These are phyloP conservation scores for Kazachstania psychrophila DNA, from an alignment of 805 yeast genomes.

Conservation along the genomic window DNA sequence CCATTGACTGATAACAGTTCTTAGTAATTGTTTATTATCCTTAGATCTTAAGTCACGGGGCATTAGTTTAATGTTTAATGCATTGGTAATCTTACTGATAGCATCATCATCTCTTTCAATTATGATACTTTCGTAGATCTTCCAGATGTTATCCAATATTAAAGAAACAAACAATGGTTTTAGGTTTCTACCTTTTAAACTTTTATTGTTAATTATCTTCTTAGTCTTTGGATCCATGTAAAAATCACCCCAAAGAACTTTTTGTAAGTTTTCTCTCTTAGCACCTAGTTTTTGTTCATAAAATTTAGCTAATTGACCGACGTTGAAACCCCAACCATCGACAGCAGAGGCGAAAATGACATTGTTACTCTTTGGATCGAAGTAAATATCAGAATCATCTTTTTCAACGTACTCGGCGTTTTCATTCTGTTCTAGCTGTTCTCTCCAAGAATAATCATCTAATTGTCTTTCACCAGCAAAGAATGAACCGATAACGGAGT, in stretches of 20 bases:
- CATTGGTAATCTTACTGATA: conserved; percentile 62
- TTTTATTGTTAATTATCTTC: conserved; percentile 61
- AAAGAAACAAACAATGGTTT: conserved; percentile 84
- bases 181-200: conserved; percentile 48
- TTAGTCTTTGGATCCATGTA: conserved; percentile 85
- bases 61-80: conserved; percentile 56
- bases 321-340: conserved; percentile 97
- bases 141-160: conserved; percentile 87
- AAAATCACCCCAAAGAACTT: conserved; percentile 94
- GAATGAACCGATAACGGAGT: conserved; percentile 88
- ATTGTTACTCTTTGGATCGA: conserved; percentile 78
- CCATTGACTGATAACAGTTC: conserved; percentile 82
- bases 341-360: conserved; percentile 85
- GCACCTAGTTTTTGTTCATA: conserved; percentile 80
- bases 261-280: conserved; percentile 64
- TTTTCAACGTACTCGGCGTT: conserved; percentile 55
- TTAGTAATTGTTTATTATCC: conserved; percentile 56
- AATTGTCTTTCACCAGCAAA: conserved; percentile 89
- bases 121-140: conserved; percentile 66
- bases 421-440: conserved; percentile 41
- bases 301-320: conserved; percentile 79
- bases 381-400: conserved; percentile 75
- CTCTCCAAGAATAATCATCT: conserved; percentile 72
- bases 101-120: conserved; percentile 58
- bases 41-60: conserved; percentile 75